Percentiles rank a stretch among this genome's conserved stretches.
Conservation (phyloP, 73 alveolate species). For the Paramecium sonneborni region DNA sequence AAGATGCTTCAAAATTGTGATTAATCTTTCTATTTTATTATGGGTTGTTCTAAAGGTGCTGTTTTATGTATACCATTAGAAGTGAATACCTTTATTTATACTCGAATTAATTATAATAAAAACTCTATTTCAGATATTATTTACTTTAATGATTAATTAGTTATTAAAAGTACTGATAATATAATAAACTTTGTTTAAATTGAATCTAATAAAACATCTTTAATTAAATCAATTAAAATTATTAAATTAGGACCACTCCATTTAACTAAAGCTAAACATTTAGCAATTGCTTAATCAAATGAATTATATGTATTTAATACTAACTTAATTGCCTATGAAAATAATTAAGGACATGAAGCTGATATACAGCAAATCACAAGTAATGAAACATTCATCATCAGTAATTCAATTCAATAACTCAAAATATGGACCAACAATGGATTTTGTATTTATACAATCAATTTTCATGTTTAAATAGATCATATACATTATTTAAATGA, state of each 20-base stretch:
- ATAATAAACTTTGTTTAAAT: not conserved
- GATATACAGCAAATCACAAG: not conserved
- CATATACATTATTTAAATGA: not conserved
- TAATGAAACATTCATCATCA: not conserved
- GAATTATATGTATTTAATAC: not conserved
- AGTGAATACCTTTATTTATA: not conserved
- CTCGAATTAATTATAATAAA: not conserved
- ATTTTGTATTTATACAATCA: not conserved
- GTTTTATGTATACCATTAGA: not conserved
- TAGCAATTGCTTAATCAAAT: not conserved
- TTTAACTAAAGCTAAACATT: not conserved
- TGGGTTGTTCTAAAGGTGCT: constrained; percentile 27
- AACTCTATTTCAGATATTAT: not conserved
- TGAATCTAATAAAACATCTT: not conserved
- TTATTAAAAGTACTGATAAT: not conserved
- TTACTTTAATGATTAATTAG: not conserved
- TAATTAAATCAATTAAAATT: not conserved
- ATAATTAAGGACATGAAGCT: not conserved
- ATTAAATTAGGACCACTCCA: not conserved
- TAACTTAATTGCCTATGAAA: not conserved
- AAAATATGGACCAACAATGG: not conserved
- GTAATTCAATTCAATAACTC: not conserved
- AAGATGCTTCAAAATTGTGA: not conserved
- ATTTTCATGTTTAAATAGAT: constrained; percentile 30
- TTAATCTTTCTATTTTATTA: not conserved